Evolutionary conservation across 331 rosid species (phyloP).

Genomic region (Quercus phellos): DNA sequence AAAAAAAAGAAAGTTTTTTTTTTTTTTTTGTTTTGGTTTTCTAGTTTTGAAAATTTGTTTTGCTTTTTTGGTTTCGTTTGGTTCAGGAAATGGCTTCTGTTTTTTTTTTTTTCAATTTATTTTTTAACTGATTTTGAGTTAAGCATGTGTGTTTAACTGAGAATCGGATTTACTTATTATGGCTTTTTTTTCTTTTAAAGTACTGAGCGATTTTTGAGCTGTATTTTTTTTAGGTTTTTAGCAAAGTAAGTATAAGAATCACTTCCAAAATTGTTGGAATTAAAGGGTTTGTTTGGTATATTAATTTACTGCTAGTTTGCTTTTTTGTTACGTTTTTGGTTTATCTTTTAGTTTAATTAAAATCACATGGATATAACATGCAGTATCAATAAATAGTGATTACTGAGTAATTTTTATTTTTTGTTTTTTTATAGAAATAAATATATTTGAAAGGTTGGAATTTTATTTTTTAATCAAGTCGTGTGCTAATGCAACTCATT

Average conservation of each 20-base stretch:
- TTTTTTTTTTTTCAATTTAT: neutral
- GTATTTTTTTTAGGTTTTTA: conserved; percentile 11
- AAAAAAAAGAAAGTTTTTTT: neutral
- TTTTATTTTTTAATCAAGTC: conserved; percentile 16
- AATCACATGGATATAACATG: neutral
- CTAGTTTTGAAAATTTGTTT: conserved; percentile 5
- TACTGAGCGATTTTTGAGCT: conserved; percentile 3
- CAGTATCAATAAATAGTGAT: neutral
- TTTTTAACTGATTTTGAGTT: neutral
- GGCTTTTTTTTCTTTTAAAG: neutral
- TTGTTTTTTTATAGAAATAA: neutral
- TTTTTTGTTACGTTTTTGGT: neutral
- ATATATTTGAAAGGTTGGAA: conserved; percentile 7
- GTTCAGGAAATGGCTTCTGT: neutral
- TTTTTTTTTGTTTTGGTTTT: neutral
- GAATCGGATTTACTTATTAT: neutral
- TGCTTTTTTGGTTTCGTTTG: neutral
- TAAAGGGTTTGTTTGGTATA: neutral
- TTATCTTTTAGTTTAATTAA: neutral
- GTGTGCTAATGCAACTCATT: conserved; percentile 14
- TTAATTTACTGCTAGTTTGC: neutral
- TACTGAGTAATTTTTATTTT: neutral
- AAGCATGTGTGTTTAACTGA: neutral
- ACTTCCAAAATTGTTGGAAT: conserved; percentile 18
- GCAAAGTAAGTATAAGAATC: conserved; percentile 13